A percentile compares a stretch with the other conserved stretches of the same genome.
Evolutionary conservation across 2,329 filamentous ascomycete species (phyloP).

Genomic region (Lizonia empirigonia): DNA sequence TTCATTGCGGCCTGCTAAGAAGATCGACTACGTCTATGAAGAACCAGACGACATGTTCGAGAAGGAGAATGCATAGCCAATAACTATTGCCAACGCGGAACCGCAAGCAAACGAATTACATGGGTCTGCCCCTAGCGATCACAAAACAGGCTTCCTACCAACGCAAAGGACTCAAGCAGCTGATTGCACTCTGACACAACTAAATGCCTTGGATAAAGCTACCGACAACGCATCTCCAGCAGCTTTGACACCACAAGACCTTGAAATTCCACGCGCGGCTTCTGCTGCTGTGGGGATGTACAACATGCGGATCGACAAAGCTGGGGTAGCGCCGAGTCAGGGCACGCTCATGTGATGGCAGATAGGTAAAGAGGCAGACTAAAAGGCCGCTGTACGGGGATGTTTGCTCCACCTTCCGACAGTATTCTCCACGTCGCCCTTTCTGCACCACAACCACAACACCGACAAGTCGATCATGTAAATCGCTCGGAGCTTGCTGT

Average conservation of each 20-base stretch:
- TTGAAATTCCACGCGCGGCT: not conserved
- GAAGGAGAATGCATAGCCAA: not conserved
- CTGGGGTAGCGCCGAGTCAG: constrained; percentile 9
- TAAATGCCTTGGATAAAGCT: not conserved
- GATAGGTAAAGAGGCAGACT: not conserved
- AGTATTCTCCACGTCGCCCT: not conserved
- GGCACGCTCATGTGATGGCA: constrained; percentile 1
- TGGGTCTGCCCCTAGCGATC: not conserved
- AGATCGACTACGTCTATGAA: not conserved
- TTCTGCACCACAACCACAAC: not conserved
- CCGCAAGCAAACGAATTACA: not conserved
- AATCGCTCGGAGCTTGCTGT: not conserved
- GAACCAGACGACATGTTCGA: not conserved
- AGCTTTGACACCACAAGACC: not conserved
- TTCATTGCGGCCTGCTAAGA: not conserved
- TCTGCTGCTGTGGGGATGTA: not conserved
- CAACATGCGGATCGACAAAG: not conserved
- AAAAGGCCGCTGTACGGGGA: not conserved
- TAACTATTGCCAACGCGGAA: not conserved
- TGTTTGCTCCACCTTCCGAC: not conserved
- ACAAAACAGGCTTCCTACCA: not conserved
- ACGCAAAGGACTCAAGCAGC: not conserved
- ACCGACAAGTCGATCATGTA: not conserved
- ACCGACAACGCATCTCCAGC: not conserved
- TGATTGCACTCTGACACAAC: not conserved